phyloP scores from a whole-genome alignment of 495 filamentous ascomycete genomes.

The Filosporella fistucella region DNA sequence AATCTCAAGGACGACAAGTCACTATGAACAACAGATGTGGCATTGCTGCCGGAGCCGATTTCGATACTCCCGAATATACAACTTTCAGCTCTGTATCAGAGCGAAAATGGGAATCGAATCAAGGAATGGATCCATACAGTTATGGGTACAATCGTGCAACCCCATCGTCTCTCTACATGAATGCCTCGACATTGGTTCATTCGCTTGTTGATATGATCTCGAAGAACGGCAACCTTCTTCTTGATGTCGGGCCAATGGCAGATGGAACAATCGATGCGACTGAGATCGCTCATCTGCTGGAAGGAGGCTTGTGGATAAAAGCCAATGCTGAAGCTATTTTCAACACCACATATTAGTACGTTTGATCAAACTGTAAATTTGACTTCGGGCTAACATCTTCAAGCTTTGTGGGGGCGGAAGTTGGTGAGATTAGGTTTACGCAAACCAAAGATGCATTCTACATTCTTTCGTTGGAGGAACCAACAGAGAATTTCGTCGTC shows the following conservation, averaged over 20 bases:
- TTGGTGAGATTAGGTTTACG: constrained; percentile 45
- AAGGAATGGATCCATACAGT: constrained; percentile 50
- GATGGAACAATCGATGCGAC: constrained; percentile 47
- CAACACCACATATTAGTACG: constrained; percentile 52
- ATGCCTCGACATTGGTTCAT: constrained; percentile 38
- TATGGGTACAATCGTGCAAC: constrained; percentile 54
- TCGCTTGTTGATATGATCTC: constrained; percentile 46
- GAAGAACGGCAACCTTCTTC: constrained; percentile 54
- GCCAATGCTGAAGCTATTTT: constrained; percentile 48
- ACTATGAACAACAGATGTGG: constrained; percentile 50
- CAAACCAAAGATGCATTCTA: constrained; percentile 49
- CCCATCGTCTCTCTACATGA: constrained; percentile 41
- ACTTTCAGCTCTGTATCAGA: constrained; percentile 39
- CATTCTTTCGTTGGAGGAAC: constrained; percentile 38
- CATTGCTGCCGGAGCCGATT: constrained; percentile 36
- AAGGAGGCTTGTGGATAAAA: constrained; percentile 48
- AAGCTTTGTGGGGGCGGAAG: constrained; percentile 39
- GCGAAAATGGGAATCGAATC: constrained; percentile 52
- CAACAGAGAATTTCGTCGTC: constrained; percentile 32
- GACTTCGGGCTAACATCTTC: not conserved
- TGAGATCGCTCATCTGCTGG: constrained; percentile 38
- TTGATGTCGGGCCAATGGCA: constrained; percentile 48
- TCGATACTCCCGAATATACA: constrained; percentile 49
- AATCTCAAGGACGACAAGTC: constrained; percentile 37
- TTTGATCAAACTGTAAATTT: no score